Conservation (phyloP, 164 flowering plant species). For the Cinnamomum micranthum region DNA sequence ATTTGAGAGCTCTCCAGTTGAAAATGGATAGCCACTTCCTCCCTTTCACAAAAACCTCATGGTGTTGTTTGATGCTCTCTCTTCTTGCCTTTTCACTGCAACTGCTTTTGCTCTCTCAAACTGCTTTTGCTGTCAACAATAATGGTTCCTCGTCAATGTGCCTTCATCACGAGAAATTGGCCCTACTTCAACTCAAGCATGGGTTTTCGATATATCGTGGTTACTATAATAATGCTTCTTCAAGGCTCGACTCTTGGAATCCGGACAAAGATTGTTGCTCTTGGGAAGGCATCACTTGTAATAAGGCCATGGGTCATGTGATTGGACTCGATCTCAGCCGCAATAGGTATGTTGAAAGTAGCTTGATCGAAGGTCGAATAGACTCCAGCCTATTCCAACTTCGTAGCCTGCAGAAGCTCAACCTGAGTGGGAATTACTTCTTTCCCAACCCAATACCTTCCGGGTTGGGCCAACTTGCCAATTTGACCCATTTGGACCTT, state of each 20-base stretch:
- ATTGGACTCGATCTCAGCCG: constrained; percentile 16
- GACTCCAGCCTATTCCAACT: constrained; percentile 17
- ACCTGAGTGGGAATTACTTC: constrained; percentile 9
- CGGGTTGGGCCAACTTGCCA: background rate
- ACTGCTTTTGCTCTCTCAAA: too few species aligned
- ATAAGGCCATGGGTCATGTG: constrained; percentile 5
- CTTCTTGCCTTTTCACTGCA: too few species aligned
- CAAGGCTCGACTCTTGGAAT: constrained; percentile 4
- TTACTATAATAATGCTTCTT: background rate
- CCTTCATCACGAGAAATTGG: background rate
- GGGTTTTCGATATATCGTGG: background rate
- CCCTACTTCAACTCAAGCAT: background rate
- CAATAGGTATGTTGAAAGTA: background rate
- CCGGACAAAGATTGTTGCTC: constrained; percentile 1
- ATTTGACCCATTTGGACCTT: constrained; percentile 16
- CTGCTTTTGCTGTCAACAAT: too few species aligned
- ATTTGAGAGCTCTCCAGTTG: too few species aligned
- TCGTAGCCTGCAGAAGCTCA: constrained; percentile 5
- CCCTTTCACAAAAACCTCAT: too few species aligned
- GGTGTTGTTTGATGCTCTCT: too few species aligned
- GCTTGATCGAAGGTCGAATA: constrained; percentile 3
- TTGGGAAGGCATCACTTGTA: constrained; percentile 20
- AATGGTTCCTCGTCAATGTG: background rate
- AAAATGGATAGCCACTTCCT: too few species aligned
- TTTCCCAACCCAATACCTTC: background rate